Conservation (phyloP, 2,329 filamentous ascomycete species). For the Macrophomina pseudophaseolina region DNA sequence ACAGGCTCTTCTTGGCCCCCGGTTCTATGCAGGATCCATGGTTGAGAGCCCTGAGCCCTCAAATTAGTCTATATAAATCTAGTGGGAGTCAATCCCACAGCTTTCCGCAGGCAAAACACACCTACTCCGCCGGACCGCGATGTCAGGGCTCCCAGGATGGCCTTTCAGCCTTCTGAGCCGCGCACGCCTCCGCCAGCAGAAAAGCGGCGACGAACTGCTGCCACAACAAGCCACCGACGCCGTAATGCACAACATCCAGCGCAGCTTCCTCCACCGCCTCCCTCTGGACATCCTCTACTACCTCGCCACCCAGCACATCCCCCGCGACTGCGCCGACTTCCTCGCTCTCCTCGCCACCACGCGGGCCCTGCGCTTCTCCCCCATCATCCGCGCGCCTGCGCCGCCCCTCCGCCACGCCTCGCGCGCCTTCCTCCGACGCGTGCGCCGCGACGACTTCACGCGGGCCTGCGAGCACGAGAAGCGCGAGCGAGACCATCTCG, state of each 20-base stretch:
- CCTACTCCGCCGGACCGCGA: neutral
- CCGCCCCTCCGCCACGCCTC: neutral
- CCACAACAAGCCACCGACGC: neutral
- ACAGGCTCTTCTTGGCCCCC: neutral
- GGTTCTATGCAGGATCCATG: neutral
- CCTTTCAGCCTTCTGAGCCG: neutral
- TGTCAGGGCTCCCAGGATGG: neutral
- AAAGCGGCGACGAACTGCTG: neutral
- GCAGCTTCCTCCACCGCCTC: constrained; percentile 1
- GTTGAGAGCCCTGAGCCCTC: too few relatives aligned
- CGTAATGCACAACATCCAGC: neutral
- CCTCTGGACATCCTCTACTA: neutral
- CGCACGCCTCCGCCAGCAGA: neutral
- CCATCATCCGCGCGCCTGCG: neutral
- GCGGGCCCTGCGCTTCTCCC: neutral
- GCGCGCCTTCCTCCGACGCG: neutral
- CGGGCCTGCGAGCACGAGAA: neutral
- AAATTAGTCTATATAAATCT: too few relatives aligned
- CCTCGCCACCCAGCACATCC: neutral
- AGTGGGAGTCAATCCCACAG: too few relatives aligned
- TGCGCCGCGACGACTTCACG: neutral
- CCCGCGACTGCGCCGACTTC: neutral
- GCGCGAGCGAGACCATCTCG: neutral
- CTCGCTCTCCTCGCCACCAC: constrained; percentile 9
- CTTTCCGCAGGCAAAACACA: too few relatives aligned